Base-by-base conservation (phyloP, 2,329 filamentous ascomycete genomes). In the Ophiostoma quercus region DNA sequence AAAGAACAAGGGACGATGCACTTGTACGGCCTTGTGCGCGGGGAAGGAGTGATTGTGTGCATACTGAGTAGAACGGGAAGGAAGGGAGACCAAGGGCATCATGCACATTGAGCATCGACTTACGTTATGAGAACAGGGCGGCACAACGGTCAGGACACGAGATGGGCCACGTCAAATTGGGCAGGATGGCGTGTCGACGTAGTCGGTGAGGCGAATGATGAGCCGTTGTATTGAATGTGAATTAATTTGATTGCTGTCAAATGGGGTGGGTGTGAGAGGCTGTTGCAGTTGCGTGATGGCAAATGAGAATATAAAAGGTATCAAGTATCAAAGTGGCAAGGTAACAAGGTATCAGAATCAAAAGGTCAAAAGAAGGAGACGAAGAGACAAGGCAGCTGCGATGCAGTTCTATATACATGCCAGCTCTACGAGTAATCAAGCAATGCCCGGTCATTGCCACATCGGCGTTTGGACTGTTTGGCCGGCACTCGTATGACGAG, bases 101-200 rank as follows among this genome's bases (percentile, higher is more conserved):
- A 62, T 62, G 57, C 25, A 62, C 25, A 34, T 12, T 34, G 62
- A 65, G 11, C 37, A 41, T 25, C 66, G 5, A 69, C 70, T 71
- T 71, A 71, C 70, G 70, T 71, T 71, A 69, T 71, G 70, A 69
- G 39, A 71, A 69, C 22, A 43, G 37, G 54, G 39, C 39, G 62
- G 51, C 16, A n/a, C 19, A 29, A 37, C 19, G 41, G 47, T 63
- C 62, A 32, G 62, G 32, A 39, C n/a, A 34, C 25, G 39, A 47
- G 65, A 34, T 25, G 8, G 37, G 57, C 66, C 67, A 69, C 70
- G 72, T 73, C 67, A 71, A 71, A 47, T 66, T 47, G 43, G 34
- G 69, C 69, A 67, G 68, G 60, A 73, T 73, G 71, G 71, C 71
- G 71, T 69, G 69, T 70, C 67, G 54, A 73, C 71, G 70, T 69